Percentiles rank a stretch among this genome's conserved stretches.
These are phyloP conservation scores for Malus sieversii DNA, from an alignment of 306 rosid genomes.

Conservation along the genomic window DNA sequence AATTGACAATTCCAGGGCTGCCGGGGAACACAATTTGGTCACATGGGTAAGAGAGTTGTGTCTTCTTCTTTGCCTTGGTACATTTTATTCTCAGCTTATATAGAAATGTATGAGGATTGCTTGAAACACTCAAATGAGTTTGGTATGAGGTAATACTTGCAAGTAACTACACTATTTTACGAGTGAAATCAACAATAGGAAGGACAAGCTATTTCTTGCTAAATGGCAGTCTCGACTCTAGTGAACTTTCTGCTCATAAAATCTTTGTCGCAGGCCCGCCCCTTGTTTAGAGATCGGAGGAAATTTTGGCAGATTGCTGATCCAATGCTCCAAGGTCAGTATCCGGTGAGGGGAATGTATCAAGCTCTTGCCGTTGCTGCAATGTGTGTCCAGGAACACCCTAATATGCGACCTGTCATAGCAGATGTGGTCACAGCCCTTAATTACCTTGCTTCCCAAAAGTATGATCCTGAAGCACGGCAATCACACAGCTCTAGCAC, in stretches of 20 bases:
- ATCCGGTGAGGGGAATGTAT: slow-evolving; percentile 52
- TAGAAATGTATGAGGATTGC: background rate
- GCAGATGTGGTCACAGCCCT: slow-evolving; percentile 57
- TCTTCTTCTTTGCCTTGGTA: slow-evolving; percentile 1
- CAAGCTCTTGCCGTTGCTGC: slow-evolving; percentile 61
- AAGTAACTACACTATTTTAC: background rate
- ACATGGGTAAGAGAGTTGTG: slow-evolving; percentile 35
- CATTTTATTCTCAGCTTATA: background rate
- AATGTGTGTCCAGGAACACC: slow-evolving; percentile 59
- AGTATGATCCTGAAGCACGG: slow-evolving; percentile 28
- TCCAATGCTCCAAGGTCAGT: slow-evolving; percentile 48
- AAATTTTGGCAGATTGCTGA: slow-evolving; percentile 46
- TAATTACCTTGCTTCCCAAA: slow-evolving; percentile 46
- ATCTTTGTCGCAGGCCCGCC: slow-evolving; percentile 41
- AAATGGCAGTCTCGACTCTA: background rate
- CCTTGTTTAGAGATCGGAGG: slow-evolving; percentile 46
- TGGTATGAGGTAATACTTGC: background rate
- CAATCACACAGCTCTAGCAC: slow-evolving; percentile 22
- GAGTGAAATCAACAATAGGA: background rate
- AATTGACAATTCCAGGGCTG: slow-evolving; percentile 39
- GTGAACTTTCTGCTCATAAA: background rate
- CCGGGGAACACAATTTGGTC: slow-evolving; percentile 50
- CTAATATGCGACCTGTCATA: slow-evolving; percentile 49
- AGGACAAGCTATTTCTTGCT: background rate
- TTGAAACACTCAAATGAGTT: background rate